Evolutionary conservation across 2,329 filamentous ascomycete species (phyloP).

Genomic region (Hypoxylon rubiginosum): DNA sequence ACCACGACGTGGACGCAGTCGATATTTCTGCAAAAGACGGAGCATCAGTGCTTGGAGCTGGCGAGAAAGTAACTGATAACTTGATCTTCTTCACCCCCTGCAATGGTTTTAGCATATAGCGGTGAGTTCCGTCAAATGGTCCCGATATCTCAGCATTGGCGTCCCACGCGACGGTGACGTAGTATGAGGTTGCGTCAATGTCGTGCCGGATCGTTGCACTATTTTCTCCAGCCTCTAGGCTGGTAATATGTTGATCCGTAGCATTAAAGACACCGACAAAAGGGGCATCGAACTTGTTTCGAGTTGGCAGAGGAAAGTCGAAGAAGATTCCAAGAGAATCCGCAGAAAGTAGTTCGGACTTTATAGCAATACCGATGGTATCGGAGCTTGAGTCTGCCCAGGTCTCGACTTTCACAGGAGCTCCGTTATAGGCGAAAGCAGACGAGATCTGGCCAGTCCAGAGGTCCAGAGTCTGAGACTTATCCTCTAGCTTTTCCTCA

Average conservation of each 20-base stretch:
- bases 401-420: constrained; percentile 58
- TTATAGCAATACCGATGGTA: constrained; percentile 59
- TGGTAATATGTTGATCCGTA: constrained; percentile 60
- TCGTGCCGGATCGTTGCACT: constrained; percentile 59
- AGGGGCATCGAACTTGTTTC: constrained; percentile 67
- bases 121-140: constrained; percentile 56
- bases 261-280: constrained; percentile 67
- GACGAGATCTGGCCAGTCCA: constrained; percentile 62
- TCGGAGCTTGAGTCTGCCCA: constrained; percentile 61
- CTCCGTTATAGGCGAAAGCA: constrained; percentile 58
- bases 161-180: constrained; percentile 57
- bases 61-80: constrained; percentile 53
- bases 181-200: constrained; percentile 60
- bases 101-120: constrained; percentile 56
- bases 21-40: constrained; percentile 48
- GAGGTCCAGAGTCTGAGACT: constrained; percentile 61
- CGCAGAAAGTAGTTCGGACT: constrained; percentile 56
- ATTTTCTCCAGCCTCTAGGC: constrained; percentile 46
- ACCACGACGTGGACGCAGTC: constrained; percentile 57
- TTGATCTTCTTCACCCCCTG: constrained; percentile 46
- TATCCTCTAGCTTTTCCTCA: constrained; percentile 57
- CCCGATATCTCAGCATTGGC: constrained; percentile 52
- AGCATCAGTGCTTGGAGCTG: constrained; percentile 40
- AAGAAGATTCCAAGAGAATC: constrained; percentile 62
- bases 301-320: constrained; percentile 64